These are phyloP conservation scores for Fusarium caatingaense DNA, from an alignment of 2,329 filamentous ascomycete genomes.

Conservation along the genomic window DNA sequence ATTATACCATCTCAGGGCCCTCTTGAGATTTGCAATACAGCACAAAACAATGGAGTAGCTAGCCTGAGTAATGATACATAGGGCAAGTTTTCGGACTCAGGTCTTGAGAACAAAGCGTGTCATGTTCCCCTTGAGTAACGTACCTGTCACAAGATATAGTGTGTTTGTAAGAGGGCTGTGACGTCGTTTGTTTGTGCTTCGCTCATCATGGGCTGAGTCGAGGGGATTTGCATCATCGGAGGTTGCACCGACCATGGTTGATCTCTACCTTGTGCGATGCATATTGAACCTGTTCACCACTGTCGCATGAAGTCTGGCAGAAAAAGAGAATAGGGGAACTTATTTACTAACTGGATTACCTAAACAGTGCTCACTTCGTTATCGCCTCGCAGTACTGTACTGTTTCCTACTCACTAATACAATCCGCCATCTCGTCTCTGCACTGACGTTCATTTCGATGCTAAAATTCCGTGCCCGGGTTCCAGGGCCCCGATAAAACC, in stretches of 20 bases:
- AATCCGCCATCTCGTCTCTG: slow-evolving; percentile 7
- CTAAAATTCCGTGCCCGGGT: slow-evolving; percentile 21
- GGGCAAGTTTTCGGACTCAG: slow-evolving; percentile 1
- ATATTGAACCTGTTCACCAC: background rate
- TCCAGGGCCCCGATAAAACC: slow-evolving; percentile 26
- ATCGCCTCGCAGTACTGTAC: background rate
- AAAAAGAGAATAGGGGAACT: background rate
- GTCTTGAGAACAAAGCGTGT: background rate
- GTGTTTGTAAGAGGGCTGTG: slow-evolving; percentile 21
- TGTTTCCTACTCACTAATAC: slow-evolving; percentile 5
- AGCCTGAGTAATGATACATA: background rate
- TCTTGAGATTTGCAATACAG: background rate
- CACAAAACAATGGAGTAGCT: background rate
- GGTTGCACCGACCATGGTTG: slow-evolving; percentile 16
- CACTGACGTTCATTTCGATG: slow-evolving; percentile 21
- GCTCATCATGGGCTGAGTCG: slow-evolving; percentile 32
- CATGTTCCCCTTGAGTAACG: slow-evolving; percentile 2
- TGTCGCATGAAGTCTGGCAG: background rate
- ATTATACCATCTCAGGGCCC: slow-evolving; percentile 5
- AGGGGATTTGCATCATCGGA: slow-evolving; percentile 21
- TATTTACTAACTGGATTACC: background rate
- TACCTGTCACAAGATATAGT: slow-evolving; percentile 12
- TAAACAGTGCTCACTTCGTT: background rate
- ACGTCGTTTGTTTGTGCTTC: slow-evolving; percentile 26
- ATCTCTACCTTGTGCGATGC: slow-evolving; percentile 10